A percentile compares a stretch with the other conserved stretches of the same genome.
Conservation (phyloP, 2,329 filamentous ascomycete species). For the Pseudogymnoascus sp. region DNA sequence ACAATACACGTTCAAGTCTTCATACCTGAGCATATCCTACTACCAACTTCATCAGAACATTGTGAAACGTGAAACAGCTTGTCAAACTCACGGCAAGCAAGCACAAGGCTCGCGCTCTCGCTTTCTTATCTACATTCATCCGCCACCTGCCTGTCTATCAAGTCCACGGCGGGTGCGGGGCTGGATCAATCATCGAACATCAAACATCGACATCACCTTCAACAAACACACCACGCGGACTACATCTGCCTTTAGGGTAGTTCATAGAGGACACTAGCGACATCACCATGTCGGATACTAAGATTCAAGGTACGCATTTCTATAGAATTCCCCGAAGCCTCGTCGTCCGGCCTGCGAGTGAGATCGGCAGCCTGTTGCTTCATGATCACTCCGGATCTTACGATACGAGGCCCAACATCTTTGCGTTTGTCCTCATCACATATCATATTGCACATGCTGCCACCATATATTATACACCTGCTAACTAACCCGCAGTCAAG, state of each 20-base stretch:
- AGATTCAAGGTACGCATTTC: background rate
- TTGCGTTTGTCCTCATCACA: background rate
- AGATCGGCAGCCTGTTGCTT: background rate
- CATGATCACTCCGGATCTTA: background rate
- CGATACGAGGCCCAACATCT: background rate
- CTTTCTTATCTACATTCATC: background rate
- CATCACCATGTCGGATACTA: background rate
- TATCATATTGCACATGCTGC: background rate
- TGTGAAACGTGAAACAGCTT: background rate
- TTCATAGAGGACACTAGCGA: background rate
- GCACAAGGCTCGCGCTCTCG: background rate
- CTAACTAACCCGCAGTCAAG: background rate
- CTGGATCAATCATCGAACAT: background rate
- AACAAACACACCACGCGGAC: background rate
- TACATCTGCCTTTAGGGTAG: background rate
- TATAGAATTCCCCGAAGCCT: background rate
- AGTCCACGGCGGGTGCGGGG: constrained; percentile 1
- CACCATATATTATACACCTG: background rate
- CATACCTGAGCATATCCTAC: background rate
- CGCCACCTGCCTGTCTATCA: constrained; percentile 1
- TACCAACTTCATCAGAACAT: background rate
- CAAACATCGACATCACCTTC: background rate
- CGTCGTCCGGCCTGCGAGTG: background rate
- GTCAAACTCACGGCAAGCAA: background rate
- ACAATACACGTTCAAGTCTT: background rate